These are phyloP conservation scores for Flaveria robusta DNA, from an alignment of 129 eudicot genomes.

Conservation along the genomic window DNA sequence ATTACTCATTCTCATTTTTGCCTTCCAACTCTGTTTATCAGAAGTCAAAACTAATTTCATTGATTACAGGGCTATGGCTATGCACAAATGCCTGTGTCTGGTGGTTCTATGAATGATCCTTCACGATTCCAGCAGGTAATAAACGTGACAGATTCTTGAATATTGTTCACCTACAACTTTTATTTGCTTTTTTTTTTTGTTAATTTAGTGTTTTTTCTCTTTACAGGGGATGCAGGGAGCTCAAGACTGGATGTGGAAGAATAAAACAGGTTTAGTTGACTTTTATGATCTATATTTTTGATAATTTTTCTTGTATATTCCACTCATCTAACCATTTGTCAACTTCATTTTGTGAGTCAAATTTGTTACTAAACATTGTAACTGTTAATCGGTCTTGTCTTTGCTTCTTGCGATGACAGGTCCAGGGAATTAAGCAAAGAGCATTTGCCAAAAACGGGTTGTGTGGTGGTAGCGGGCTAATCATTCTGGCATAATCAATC, in stretches of 20 bases:
- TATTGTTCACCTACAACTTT: not conserved
- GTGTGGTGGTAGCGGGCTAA: not conserved
- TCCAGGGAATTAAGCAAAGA: slow-evolving; percentile 21
- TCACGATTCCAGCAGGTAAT: slow-evolving; percentile 71
- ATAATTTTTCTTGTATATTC: not conserved
- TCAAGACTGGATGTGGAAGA: slow-evolving; percentile 93
- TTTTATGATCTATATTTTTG: not conserved
- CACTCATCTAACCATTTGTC: not conserved
- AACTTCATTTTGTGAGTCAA: not conserved
- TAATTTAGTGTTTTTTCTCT: not conserved
- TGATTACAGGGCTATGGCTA: slow-evolving; percentile 54
- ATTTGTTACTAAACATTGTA: not conserved
- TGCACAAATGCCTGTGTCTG: slow-evolving; percentile 51
- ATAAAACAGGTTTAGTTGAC: slow-evolving; percentile 62
- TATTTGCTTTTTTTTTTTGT: not conserved
- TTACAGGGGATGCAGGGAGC: slow-evolving; percentile 41
- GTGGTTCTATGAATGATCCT: slow-evolving; percentile 54
- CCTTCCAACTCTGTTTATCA: not conserved
- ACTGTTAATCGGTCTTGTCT: not conserved
- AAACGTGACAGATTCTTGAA: not conserved
- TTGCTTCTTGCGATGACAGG: slow-evolving; percentile 17
- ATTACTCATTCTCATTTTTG: not conserved
- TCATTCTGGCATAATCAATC: slow-evolving; percentile 4
- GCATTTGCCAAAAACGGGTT: not conserved
- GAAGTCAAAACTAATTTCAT: not conserved